Evolutionary conservation across 2,329 filamentous ascomycete genomes (phyloP), one percentile per base, ranked within the genome.

Genomic region (Nothophoma quercina): DNA sequence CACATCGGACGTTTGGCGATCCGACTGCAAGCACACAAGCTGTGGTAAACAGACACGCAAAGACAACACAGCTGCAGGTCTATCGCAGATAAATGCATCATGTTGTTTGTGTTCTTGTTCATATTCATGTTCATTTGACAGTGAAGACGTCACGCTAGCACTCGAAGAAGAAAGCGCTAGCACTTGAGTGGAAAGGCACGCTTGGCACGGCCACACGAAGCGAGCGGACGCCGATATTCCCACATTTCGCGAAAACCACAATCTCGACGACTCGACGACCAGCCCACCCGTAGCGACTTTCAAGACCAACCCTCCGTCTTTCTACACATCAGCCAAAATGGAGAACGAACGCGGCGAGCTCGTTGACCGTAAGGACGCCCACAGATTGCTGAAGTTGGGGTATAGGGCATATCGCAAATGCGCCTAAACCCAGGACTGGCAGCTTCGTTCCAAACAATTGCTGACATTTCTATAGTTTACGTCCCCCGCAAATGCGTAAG

Each of bases 281-380:
- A 56, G 59, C 55, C 51, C 62, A 55, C 64, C 41, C 65, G 56
- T 59, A 63, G 61, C 65, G 58, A 56, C 59, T 51, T 49, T 46
- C 55, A 64, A 64, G 45, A 60, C 47, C 51, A 63, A 48, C 56
- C 64, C 62, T 51, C 58, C 62, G 53, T 62, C 62, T 56, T 65
- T 58, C 51, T 50, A 62, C 61, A 65, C 36, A 67, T 64, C 57
- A 62, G 49, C 63, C 77, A 93, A 86, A 83, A 99, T 98, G 95
- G 95, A 99, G 88, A 99, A 99, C 92, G 95, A 98, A 86, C 92
- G 92, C 84, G 93, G 93, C 85, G 92, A 98, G 83, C 93, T 97
- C 84, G 95, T 98, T 81, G 93, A 98, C 85, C 92, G 63, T 66
- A 63, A 62, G 63, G 39, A 38, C n/a, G 25, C 42, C 55, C 40